Evolutionary conservation across 192 early-diverging fungal genomes (phyloP).

Genomic region (Coemansia sp.): DNA sequence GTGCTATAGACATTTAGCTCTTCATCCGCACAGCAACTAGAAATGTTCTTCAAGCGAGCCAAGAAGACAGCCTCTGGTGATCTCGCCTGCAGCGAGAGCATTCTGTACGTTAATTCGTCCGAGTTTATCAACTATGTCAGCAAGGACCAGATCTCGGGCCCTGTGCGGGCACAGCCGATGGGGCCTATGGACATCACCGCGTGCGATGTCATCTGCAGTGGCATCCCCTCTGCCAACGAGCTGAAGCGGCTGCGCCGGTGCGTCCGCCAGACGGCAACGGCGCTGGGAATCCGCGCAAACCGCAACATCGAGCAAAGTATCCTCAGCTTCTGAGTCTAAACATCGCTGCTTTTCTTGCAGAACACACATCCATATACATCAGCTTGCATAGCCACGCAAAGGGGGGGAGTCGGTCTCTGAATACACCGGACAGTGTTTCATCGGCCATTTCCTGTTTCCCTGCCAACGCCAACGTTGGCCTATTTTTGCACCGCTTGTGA

Average conservation of each 20-base stretch:
- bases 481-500: background rate
- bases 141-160: conserved; percentile 53
- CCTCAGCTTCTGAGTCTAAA: conserved; percentile 2
- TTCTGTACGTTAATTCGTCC: conserved; percentile 44
- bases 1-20: too few species aligned
- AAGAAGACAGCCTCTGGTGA: conserved; percentile 14
- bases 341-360: background rate
- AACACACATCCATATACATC: background rate
- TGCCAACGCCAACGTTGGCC: too few species aligned
- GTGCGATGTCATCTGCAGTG: conserved; percentile 54
- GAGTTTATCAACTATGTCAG: conserved; percentile 51
- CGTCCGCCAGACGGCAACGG: conserved; percentile 41
- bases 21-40: background rate
- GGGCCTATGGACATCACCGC: conserved; percentile 51
- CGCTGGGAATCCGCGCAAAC: conserved; percentile 47
- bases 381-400: background rate
- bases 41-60: conserved; percentile 42
- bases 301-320: conserved; percentile 52
- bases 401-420: background rate
- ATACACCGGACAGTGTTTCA: conserved; percentile 6
- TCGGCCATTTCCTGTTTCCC: background rate
- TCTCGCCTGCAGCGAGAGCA: conserved; percentile 8
- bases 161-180: conserved; percentile 47
- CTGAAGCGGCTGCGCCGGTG: conserved; percentile 42
- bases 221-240: conserved; percentile 37